A percentile compares a stretch with the other conserved stretches of the same genome.
Conservation (phyloP, 1,139 yeast species). For the Nakaseomyces nivariensis region DNA sequence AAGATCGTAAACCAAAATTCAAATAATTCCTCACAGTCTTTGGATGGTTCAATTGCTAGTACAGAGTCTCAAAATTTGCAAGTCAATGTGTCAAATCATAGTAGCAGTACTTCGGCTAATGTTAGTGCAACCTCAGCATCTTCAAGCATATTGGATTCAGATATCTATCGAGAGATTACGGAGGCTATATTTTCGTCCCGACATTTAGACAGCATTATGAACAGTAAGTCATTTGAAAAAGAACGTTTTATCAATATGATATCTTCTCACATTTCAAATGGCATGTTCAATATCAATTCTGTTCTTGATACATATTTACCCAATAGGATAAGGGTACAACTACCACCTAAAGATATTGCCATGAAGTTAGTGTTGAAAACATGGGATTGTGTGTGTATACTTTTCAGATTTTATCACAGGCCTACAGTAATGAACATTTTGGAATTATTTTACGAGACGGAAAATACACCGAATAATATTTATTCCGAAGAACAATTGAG, state of each 20-base stretch:
- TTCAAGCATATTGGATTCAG: neutral
- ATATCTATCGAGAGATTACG: slow-evolving; percentile 7
- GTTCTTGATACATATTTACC: slow-evolving; percentile 1
- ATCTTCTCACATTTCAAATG: slow-evolving; percentile 5
- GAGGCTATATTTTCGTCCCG: slow-evolving; percentile 6
- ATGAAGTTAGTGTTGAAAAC: slow-evolving; percentile 61
- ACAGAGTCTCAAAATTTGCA: neutral
- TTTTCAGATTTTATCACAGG: slow-evolving; percentile 76
- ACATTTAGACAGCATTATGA: neutral
- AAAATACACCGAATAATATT: slow-evolving; percentile 39
- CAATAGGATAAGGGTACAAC: slow-evolving; percentile 8
- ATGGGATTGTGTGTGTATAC: slow-evolving; percentile 79
- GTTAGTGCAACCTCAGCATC: neutral
- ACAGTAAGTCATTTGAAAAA: slow-evolving; percentile 4
- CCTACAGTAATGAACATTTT: slow-evolving; percentile 60
- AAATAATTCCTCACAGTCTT: neutral
- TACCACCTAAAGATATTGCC: slow-evolving; percentile 70
- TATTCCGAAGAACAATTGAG: slow-evolving; percentile 68
- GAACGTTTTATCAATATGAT: slow-evolving; percentile 6
- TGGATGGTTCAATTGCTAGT: neutral
- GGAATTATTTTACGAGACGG: slow-evolving; percentile 52
- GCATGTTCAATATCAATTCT: slow-evolving; percentile 4
- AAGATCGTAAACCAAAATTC: neutral
- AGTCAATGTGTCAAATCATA: neutral
- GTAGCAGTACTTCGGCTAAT: neutral